Evolutionary conservation across 140 eudicot species (phyloP).

Genomic region (Eryngium alpinum): DNA sequence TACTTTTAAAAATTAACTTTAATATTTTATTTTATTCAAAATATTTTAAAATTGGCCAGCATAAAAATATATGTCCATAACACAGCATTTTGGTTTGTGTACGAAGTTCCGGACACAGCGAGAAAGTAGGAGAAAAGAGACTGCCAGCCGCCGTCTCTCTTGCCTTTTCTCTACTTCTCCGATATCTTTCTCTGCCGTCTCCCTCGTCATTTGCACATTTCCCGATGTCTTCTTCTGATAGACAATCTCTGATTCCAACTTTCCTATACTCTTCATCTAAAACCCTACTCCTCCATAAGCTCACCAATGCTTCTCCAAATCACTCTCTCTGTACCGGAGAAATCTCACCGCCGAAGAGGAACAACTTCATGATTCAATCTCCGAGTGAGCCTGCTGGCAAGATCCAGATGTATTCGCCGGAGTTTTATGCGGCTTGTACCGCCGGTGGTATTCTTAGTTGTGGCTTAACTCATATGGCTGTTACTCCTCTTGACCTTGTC

Average conservation of each 20-base stretch:
- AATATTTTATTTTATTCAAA: no score
- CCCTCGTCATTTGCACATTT: not conserved
- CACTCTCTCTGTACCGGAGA: no score
- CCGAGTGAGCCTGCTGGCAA: slow-evolving; percentile 37
- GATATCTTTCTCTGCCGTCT: no score
- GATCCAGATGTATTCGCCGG: slow-evolving; percentile 50
- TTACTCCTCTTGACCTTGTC: slow-evolving; percentile 53
- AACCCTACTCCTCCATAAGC: slow-evolving; percentile 12
- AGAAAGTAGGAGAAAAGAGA: no score
- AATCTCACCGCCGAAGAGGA: not conserved
- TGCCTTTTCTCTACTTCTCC: no score
- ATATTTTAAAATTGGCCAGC: no score
- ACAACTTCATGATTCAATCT: slow-evolving; percentile 31
- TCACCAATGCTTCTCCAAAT: slow-evolving; percentile 2
- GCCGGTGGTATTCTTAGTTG: slow-evolving; percentile 47
- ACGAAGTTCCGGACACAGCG: no score
- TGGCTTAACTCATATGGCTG: slow-evolving; percentile 50
- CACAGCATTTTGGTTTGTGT: no score
- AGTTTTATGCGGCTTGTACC: slow-evolving; percentile 42
- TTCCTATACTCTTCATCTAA: slow-evolving; percentile 49
- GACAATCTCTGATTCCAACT: slow-evolving; percentile 53
- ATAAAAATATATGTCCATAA: no score
- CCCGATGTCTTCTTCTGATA: slow-evolving; percentile 34
- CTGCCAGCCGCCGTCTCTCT: no score
- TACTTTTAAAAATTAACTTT: no score